A percentile compares a stretch with the other conserved stretches of the same genome.
phyloP scores from a whole-genome alignment of 805 yeast species.

The Lipomyces spencermartinsiae region DNA sequence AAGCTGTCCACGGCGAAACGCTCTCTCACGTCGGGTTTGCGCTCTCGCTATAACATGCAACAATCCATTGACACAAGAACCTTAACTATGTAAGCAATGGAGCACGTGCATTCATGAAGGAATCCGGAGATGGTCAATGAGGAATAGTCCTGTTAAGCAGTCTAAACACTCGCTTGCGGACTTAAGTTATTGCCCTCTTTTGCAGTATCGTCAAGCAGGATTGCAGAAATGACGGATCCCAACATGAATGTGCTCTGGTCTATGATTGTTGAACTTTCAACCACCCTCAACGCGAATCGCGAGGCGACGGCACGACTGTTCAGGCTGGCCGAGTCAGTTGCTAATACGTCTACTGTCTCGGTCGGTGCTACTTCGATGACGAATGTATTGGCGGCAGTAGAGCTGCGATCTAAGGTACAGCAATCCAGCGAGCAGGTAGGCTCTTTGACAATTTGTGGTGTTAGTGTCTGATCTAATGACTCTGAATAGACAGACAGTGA shows the following conservation, averaged over 20 bases:
- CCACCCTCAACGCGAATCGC: slow-evolving; percentile 30
- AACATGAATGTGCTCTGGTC: slow-evolving; percentile 37
- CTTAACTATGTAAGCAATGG: too few species aligned
- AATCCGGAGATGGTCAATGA: too few species aligned
- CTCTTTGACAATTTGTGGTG: not conserved
- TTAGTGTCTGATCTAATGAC: not conserved
- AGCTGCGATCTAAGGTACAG: slow-evolving; percentile 6
- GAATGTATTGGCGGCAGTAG: slow-evolving; percentile 18
- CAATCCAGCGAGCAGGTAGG: not conserved
- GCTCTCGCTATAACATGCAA: too few species aligned
- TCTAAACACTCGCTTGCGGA: not conserved
- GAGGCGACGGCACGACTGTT: slow-evolving; percentile 35
- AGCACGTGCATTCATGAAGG: too few species aligned
- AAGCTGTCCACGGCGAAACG: too few species aligned
- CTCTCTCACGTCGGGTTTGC: too few species aligned
- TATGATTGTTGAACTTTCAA: slow-evolving; percentile 30
- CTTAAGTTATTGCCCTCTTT: not conserved
- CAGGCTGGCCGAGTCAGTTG: slow-evolving; percentile 34
- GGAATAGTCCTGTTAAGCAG: too few species aligned
- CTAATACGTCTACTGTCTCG: slow-evolving; percentile 24
- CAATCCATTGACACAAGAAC: too few species aligned
- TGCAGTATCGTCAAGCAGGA: not conserved
- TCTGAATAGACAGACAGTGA: not conserved
- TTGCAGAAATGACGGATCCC: slow-evolving; percentile 26
- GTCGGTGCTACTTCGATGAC: slow-evolving; percentile 21